Evolutionary conservation across 768 basidiomycete species (phyloP).

Genomic region (Exsudoporus frostii): DNA sequence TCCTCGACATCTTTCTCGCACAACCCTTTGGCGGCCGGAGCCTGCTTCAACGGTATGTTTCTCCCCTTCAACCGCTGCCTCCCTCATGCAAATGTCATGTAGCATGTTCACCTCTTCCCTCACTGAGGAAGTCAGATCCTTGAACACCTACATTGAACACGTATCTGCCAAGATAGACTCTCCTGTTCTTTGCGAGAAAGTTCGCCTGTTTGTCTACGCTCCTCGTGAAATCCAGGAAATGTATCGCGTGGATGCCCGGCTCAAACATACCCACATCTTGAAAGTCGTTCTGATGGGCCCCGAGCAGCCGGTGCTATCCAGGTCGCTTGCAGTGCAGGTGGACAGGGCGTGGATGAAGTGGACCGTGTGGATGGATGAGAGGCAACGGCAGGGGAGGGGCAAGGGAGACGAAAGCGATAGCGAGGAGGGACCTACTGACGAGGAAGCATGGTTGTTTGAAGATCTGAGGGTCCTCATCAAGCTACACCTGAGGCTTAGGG

Average conservation of each 20-base stretch:
- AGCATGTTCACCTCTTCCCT: conserved; percentile 97
- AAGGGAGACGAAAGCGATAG: conserved; percentile 61
- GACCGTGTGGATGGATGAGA: conserved; percentile 62
- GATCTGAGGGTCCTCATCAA: conserved; percentile 80
- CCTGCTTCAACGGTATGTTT: conserved; percentile 75
- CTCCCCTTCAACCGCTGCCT: background rate
- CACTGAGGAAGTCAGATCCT: conserved; percentile 79
- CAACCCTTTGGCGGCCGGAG: conserved; percentile 94
- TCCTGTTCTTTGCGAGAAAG: conserved; percentile 81
- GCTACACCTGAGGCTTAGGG: conserved; percentile 75
- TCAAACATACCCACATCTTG: conserved; percentile 72
- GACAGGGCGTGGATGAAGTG: conserved; percentile 78
- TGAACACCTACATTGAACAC: conserved; percentile 84
- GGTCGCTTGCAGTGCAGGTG: conserved; percentile 78
- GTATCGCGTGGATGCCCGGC: conserved; percentile 73
- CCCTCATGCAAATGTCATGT: conserved; percentile 7
- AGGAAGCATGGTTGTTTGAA: conserved; percentile 96
- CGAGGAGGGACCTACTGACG: conserved; percentile 88
- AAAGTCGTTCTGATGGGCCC: conserved; percentile 76
- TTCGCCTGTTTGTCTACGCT: conserved; percentile 82
- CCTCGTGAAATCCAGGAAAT: conserved; percentile 84
- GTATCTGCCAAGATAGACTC: conserved; percentile 91
- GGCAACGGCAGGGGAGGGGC: conserved; percentile 43
- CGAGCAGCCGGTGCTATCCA: conserved; percentile 69
- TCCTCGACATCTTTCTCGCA: conserved; percentile 93